These are phyloP conservation scores for Sclerotinia spermophila DNA, from an alignment of 2,329 filamentous ascomycete genomes.

Conservation along the genomic window DNA sequence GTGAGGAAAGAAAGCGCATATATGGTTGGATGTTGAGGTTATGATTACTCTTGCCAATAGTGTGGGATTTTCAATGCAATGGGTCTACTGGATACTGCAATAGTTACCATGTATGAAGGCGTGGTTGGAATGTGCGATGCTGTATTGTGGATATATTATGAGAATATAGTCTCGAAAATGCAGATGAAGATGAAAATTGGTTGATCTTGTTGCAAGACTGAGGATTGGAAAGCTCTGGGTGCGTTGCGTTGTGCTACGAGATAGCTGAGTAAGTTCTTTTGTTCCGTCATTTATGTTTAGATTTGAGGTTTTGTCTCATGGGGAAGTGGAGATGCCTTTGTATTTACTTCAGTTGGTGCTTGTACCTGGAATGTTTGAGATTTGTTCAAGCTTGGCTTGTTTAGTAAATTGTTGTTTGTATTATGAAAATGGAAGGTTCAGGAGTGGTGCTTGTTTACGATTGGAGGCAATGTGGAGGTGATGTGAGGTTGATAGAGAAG, in stretches of 20 bases:
- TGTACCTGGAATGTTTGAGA: too few species aligned
- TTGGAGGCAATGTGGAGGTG: too few species aligned
- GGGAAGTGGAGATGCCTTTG: background rate
- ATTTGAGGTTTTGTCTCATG: background rate
- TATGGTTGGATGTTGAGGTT: background rate
- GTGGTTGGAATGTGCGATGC: fast-evolving
- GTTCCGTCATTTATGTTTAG: background rate
- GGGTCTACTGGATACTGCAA: too few species aligned
- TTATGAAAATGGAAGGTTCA: too few species aligned
- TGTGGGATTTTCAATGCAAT: too few species aligned
- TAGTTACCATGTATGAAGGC: too few species aligned
- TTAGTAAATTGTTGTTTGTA: too few species aligned
- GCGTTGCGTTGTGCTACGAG: background rate
- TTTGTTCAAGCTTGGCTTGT: too few species aligned
- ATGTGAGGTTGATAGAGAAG: too few species aligned
- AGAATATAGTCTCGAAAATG: too few species aligned
- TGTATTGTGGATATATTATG: too few species aligned
- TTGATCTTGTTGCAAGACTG: background rate
- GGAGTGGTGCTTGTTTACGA: too few species aligned
- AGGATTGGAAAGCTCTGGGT: background rate
- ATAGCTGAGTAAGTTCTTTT: background rate
- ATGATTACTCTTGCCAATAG: background rate
- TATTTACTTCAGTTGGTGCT: background rate
- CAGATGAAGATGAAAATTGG: background rate
- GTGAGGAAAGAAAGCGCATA: background rate